Evolutionary conservation across 2,329 filamentous ascomycete genomes (phyloP).

Genomic region (Chaetothyriales sp.): DNA sequence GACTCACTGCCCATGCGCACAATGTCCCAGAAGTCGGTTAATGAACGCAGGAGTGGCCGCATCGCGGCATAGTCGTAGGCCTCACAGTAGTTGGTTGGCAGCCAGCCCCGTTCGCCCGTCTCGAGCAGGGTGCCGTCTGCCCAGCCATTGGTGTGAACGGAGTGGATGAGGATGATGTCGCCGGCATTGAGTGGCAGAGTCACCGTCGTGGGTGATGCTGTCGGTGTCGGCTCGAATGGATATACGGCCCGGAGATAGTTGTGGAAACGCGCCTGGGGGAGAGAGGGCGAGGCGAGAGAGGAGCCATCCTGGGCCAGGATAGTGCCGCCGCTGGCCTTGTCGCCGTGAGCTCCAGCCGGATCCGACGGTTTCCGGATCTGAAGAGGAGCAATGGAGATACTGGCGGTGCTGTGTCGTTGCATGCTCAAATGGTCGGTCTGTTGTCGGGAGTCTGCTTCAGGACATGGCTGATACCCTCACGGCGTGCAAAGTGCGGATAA

Average conservation of each 20-base stretch:
- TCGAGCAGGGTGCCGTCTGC: slow-evolving; percentile 83
- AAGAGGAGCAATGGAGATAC: slow-evolving; percentile 19
- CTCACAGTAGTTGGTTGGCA: slow-evolving; percentile 97
- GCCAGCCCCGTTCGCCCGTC: slow-evolving; percentile 78
- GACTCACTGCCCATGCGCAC: slow-evolving; percentile 62
- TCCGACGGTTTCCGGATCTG: slow-evolving; percentile 10
- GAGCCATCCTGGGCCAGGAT: slow-evolving; percentile 18
- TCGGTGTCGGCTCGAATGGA: slow-evolving; percentile 67
- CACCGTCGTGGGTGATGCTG: slow-evolving; percentile 68
- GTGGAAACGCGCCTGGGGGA: slow-evolving; percentile 56
- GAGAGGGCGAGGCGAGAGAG: slow-evolving; percentile 27
- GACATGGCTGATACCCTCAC: background rate
- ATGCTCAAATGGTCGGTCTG: background rate
- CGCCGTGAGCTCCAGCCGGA: slow-evolving; percentile 59
- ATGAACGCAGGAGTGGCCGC: slow-evolving; percentile 65
- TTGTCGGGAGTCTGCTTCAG: background rate
- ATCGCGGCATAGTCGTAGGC: slow-evolving; percentile 82
- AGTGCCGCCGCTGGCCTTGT: slow-evolving; percentile 42
- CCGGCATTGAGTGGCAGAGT: slow-evolving; percentile 79
- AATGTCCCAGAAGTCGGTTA: slow-evolving; percentile 86
- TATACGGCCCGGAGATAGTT: slow-evolving; percentile 93
- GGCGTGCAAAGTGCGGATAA: background rate
- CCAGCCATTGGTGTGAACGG: slow-evolving; percentile 96
- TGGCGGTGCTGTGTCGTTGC: slow-evolving; percentile 3
- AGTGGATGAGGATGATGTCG: slow-evolving; percentile 86